These are phyloP conservation scores for Diaporthe batatas DNA, from an alignment of 2,329 filamentous ascomycete species.

Conservation along the genomic window DNA sequence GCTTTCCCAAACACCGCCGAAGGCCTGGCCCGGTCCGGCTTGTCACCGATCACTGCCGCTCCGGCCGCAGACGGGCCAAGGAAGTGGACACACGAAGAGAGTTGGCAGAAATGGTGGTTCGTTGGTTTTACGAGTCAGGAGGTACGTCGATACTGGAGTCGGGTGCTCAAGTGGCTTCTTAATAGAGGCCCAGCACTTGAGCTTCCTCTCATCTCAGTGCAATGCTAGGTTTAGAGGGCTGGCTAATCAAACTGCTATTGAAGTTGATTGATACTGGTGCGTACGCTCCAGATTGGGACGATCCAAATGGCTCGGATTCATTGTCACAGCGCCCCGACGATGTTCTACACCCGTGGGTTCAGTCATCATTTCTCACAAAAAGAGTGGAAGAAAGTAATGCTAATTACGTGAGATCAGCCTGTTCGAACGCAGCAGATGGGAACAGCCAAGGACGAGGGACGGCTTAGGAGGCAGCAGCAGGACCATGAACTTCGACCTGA, in stretches of 20 bases:
- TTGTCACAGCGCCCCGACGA: background rate
- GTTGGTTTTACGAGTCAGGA: background rate
- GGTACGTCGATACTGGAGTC: background rate
- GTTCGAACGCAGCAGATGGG: background rate
- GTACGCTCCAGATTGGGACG: background rate
- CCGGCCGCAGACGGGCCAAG: background rate
- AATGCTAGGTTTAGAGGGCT: background rate
- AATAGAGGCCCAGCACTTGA: background rate
- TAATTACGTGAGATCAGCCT: background rate
- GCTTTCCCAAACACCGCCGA: background rate
- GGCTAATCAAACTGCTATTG: background rate
- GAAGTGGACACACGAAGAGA: constrained; percentile 10
- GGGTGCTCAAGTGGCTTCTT: background rate
- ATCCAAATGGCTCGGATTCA: background rate
- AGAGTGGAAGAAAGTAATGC: background rate
- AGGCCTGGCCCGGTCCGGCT: background rate
- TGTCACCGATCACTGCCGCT: background rate
- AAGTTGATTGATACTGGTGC: background rate
- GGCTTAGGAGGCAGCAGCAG: background rate
- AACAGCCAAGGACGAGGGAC: background rate
- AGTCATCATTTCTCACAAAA: background rate
- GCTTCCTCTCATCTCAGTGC: background rate
- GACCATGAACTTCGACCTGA: background rate
- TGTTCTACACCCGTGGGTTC: background rate
- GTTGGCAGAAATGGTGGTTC: constrained; percentile 1